Conservation (phyloP, 768 basidiomycete species). For the Mycena rebaudengoi region DNA sequence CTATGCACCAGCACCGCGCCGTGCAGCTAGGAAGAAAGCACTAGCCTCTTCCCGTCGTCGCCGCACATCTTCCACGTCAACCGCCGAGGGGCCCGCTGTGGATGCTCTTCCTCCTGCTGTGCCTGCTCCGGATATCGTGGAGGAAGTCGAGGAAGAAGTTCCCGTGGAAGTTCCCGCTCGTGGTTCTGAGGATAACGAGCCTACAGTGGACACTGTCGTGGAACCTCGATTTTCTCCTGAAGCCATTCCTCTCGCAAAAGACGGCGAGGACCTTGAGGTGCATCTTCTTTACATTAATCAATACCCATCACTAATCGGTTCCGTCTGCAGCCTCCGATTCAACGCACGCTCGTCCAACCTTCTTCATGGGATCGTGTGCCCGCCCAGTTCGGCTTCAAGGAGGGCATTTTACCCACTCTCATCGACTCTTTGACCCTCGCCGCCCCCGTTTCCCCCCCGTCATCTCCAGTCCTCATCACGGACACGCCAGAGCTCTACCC, state of each 20-base stretch:
- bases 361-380: neutral
- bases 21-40: no score
- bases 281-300: no score
- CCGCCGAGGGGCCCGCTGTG: no score
- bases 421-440: constrained; percentile 7
- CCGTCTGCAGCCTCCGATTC: neutral
- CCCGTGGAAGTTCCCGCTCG: no score
- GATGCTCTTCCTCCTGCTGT: no score
- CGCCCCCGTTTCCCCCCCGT: neutral
- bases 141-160: no score
- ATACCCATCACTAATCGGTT: neutral
- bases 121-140: no score
- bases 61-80: no score
- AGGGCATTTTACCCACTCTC: neutral
- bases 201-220: no score
- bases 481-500: neutral
- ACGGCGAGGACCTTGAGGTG: neutral
- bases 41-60: no score
- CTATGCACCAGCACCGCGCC: no score
- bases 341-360: neutral
- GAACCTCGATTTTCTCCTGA: neutral
- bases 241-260: neutral
- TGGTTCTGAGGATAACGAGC: no score
- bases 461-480: neutral
- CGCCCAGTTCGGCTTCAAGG: constrained; percentile 17